Evolutionary conservation across 2,329 filamentous ascomycete species (phyloP).

Genomic region (Ramularia endophylla): DNA sequence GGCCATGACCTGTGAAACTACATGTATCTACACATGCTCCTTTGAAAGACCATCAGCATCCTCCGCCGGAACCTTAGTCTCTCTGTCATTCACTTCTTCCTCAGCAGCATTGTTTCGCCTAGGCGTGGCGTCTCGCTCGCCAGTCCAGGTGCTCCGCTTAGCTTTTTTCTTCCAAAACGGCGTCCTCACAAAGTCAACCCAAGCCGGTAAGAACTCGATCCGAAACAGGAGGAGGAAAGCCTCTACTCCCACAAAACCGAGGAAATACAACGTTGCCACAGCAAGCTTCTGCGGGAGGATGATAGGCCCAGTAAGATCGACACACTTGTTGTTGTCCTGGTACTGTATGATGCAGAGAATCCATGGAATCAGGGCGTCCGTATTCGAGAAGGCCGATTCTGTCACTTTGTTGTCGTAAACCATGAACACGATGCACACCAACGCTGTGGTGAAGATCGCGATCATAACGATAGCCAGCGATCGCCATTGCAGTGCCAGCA

Average conservation of each 20-base stretch:
- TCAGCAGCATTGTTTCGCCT: no score
- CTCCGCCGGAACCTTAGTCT: no score
- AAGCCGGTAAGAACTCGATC: conserved; percentile 17
- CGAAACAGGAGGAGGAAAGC: conserved; percentile 21
- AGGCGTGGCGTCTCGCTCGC: no score
- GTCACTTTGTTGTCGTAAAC: conserved; percentile 19
- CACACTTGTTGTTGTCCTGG: conserved; percentile 16
- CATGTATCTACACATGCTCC: no score
- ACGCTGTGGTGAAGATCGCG: conserved; percentile 49
- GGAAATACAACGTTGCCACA: conserved; percentile 21
- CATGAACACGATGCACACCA: conserved; percentile 23
- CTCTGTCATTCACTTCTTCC: no score
- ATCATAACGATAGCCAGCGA: conserved; percentile 73
- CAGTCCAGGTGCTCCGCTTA: conserved; percentile 2
- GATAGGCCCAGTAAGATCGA: conserved; percentile 13
- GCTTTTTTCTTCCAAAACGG: conserved; percentile 9
- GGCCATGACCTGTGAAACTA: no score
- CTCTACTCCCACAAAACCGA: conserved; percentile 21
- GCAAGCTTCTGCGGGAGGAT: conserved; percentile 17
- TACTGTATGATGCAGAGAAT: conserved; percentile 21
- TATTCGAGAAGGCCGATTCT: conserved; percentile 15
- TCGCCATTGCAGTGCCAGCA: conserved; percentile 77
- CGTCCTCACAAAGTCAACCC: conserved; percentile 13
- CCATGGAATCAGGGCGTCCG: conserved; percentile 21
- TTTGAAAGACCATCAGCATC: no score